Base-by-base conservation (phyloP, 208 protist genomes). In the Porcisia hertigi region DNA sequence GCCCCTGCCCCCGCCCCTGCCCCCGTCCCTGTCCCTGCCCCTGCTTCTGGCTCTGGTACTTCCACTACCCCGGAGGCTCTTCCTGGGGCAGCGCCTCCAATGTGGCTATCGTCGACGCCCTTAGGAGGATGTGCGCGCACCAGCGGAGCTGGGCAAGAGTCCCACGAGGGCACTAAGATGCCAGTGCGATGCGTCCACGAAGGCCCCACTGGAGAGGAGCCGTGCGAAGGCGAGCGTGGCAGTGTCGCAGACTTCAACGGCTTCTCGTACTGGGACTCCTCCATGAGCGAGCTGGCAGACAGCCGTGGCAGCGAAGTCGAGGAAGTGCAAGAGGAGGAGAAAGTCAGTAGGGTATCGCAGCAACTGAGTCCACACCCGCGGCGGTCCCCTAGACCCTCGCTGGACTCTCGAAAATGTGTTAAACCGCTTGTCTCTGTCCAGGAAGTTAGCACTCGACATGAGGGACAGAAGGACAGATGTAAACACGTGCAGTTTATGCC, bases 211-310 rank as follows among this genome's bases (percentile, higher is more conserved):
- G 20, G 53, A 63, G 36, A 53, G 71, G 54, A 57, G 71, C 63
- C 71, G 34, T n/a, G 16, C 30, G 71, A 73, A 18, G 63, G 39
- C 30, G 16, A 45, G 7, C 52, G 64, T 20, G 54, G 41, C 36
- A 58, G 41, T 73, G 9, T 43, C 0, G 49, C 71, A 3, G 47
- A 67, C 11, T 45, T 45, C 8, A 53, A 76, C 71, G 73, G 69
- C 63, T 80, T 58, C 76, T 80, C 76, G 30, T 80, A 71, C 76
- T 75, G 76, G 76, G 73, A 72, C 36, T 54, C 69, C 20, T 80
- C 63, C 0, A 52, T 71, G 20, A 63, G 43, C 53, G 69, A 75
- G 30, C 36, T 43, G 6, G 52, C 34, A 25, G 47, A 49, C 49
- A 43, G 54, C 55, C n/a, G 55, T 54, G 23, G 36, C 58, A 39